Evolutionary conservation across 805 yeast species (phyloP).

Genomic region (Nakazawaea sp.): DNA sequence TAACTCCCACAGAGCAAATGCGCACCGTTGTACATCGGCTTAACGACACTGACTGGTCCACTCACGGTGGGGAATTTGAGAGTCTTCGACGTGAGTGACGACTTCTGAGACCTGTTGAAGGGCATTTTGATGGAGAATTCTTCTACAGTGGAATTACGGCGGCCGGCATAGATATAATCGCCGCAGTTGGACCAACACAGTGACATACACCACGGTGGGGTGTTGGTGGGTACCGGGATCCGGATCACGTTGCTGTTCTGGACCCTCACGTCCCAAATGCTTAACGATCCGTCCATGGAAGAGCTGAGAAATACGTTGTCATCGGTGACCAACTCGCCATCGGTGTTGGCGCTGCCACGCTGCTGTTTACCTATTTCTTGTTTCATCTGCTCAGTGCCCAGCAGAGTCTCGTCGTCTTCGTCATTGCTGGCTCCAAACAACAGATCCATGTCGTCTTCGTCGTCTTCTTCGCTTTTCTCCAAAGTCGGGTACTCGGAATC

Average conservation of each 20-base stretch:
- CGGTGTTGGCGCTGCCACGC: not conserved
- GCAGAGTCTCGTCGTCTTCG: slow-evolving; percentile 7
- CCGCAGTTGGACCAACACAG: slow-evolving; percentile 89
- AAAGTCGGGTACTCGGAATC: slow-evolving; percentile 24
- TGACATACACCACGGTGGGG: slow-evolving; percentile 93
- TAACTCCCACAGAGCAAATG: slow-evolving; percentile 83
- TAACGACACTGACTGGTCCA: slow-evolving; percentile 82
- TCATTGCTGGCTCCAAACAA: slow-evolving; percentile 36
- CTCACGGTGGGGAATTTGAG: slow-evolving; percentile 78
- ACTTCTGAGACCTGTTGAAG: slow-evolving; percentile 21
- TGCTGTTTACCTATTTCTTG: slow-evolving; percentile 5
- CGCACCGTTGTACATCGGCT: slow-evolving; percentile 72
- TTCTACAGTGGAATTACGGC: slow-evolving; percentile 85
- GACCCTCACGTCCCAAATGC: slow-evolving; percentile 74
- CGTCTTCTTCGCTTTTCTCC: slow-evolving; percentile 12
- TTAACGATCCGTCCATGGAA: slow-evolving; percentile 74
- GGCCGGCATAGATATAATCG: slow-evolving; percentile 69
- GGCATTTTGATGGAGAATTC: slow-evolving; percentile 62
- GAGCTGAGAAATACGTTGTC: slow-evolving; percentile 66
- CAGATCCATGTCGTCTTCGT: slow-evolving; percentile 31
- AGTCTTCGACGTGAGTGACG: slow-evolving; percentile 46
- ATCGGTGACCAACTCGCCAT: slow-evolving; percentile 1
- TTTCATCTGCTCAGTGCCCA: slow-evolving; percentile 34
- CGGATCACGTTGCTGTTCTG: slow-evolving; percentile 15
- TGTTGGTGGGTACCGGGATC: slow-evolving; percentile 44